A percentile compares a stretch with the other conserved stretches of the same genome.
phyloP scores from a whole-genome alignment of 1,284 basidiomycete species.

The Jaminaea rosea region DNA sequence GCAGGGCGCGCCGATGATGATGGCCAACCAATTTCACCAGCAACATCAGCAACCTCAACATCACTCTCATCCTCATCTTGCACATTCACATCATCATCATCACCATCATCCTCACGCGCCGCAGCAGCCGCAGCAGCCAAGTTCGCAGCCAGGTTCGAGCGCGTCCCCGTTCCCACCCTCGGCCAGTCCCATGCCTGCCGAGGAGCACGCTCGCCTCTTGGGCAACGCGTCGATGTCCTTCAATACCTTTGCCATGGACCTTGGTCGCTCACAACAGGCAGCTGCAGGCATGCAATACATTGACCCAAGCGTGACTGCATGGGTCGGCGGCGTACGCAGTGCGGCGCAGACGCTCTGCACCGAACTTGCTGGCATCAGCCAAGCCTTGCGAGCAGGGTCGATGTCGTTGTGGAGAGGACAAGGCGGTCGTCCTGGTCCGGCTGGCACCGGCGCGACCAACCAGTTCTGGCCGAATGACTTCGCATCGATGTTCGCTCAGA shows the following conservation, averaged over 20 bases:
- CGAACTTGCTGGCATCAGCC: not conserved
- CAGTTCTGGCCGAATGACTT: too few species aligned
- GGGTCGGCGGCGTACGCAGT: not conserved
- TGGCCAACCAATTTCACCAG: not conserved
- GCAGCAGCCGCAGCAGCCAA: not conserved
- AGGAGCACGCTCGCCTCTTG: not conserved
- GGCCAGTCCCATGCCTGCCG: not conserved
- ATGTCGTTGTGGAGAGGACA: too few species aligned
- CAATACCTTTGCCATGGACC: not conserved
- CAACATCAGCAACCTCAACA: not conserved
- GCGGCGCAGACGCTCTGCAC: not conserved
- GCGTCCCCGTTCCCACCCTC: not conserved
- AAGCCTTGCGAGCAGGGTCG: too few species aligned
- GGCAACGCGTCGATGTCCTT: not conserved
- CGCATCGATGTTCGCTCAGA: not conserved
- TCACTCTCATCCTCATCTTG: too few species aligned
- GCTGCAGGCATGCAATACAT: not conserved
- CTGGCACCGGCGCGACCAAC: too few species aligned
- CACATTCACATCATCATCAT: not conserved
- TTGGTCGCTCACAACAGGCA: not conserved
- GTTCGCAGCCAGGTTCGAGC: not conserved
- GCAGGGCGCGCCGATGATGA: too few species aligned
- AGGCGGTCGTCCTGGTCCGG: too few species aligned
- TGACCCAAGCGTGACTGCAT: not conserved
- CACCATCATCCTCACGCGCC: not conserved